These are phyloP conservation scores for Isoetes taiwanensis DNA, from an alignment of 75 land plant species.

Conservation along the genomic window DNA sequence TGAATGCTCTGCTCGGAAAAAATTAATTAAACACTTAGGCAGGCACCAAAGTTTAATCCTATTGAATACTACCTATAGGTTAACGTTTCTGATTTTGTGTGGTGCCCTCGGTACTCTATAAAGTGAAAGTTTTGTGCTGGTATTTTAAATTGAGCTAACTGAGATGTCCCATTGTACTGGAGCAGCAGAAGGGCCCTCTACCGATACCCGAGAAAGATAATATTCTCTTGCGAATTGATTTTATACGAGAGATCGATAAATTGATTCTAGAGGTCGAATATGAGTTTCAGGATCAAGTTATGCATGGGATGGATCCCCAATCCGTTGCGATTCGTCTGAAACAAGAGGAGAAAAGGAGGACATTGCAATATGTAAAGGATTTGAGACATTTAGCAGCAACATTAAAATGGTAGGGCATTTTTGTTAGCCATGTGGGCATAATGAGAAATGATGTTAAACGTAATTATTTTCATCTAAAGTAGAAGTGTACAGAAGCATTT, in stretches of 20 bases:
- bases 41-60: no score
- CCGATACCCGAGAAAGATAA: conserved; percentile 52
- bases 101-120: no score
- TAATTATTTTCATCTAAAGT: no score
- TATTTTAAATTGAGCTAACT: neutral
- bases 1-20: no score
- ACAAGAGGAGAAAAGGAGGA: conserved; percentile 66
- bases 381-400: conserved; percentile 55
- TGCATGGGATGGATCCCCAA: conserved; percentile 62
- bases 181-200: conserved; percentile 53
- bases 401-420: conserved; percentile 71
- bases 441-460: no score
- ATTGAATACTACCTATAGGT: no score
- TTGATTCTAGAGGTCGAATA: conserved; percentile 52
- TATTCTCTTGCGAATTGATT: conserved; percentile 63
- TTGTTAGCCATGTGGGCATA: no score
- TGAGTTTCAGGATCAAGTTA: conserved; percentile 16
- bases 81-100: no score
- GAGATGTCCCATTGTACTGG: neutral
- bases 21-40: no score
- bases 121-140: no score
- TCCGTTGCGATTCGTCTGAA: conserved; percentile 70
- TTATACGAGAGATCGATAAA: conserved; percentile 73
- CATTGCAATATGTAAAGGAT: conserved; percentile 54
- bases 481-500: no score